Evolutionary conservation across 108 stramenopile genomes (phyloP), one percentile per base, ranked within the genome.

Genomic region (Parietichytrium sp.): DNA sequence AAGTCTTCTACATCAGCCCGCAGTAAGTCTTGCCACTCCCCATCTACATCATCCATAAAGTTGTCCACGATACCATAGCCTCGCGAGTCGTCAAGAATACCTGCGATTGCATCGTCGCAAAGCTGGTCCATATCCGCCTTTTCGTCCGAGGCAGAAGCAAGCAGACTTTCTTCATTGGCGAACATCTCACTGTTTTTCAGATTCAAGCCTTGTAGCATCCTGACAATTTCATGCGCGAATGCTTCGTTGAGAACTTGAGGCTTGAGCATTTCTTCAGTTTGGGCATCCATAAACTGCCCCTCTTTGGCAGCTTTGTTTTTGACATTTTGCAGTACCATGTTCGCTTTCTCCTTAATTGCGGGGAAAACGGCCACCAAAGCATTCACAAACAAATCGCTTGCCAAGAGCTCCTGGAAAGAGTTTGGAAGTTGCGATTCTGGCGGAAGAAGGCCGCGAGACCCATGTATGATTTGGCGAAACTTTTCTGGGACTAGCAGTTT

Each of bases 211-310:
- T 79, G 47, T 20, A 79, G 25, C 48, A 79, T 49, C 16, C 29
- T 25, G 18, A 79, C 78, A 10, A 79, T 16, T n/a, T 79, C 29
- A 23, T 49, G 47, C 48, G 78, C 78, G 29, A 79, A 79, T 12
- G 78, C 78, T 20, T 79, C 78, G 48, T 79, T 48, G 10, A 79
- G 78, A 7, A 79, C 78, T 29, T 48, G 48, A 10, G 78, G 78
- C 6, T 29, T 12, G 26, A 79, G 48, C 78, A 49, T 79, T 47
- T 25, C 26, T 20, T 79, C 78, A 12, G 78, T 79, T n/a, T 20
- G 48, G 16, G 23, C 48, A 29, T 79, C 78, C 78, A 79, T 79
- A 20, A 79, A 79, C 10, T 79, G 48, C 48, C 78, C 78, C 10
- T 48, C 78, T 48, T 79, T 49, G 20, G 78, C 78, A n/a, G 18